These are phyloP conservation scores for Populus hybrid DNA, from an alignment of 441 rosid species.

Conservation along the genomic window DNA sequence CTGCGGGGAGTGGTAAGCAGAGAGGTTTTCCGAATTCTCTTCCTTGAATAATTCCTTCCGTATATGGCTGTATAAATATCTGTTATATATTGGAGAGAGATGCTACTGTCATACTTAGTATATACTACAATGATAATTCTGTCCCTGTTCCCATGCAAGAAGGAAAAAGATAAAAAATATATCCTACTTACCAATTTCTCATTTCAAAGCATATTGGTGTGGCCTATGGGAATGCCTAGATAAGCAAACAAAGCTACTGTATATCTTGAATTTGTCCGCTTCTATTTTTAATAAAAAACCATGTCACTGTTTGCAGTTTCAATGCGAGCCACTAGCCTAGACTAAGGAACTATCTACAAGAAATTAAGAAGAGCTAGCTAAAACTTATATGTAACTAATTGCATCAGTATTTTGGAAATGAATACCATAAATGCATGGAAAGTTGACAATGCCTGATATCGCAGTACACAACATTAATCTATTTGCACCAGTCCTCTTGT, in stretches of 20 bases:
- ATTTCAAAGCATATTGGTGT: not conserved
- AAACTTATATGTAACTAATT: not conserved
- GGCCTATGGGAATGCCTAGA: not conserved
- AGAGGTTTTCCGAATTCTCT: too few relatives aligned
- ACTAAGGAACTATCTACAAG: not conserved
- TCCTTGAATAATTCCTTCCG: too few relatives aligned
- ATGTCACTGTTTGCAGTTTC: not conserved
- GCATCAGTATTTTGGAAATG: not conserved
- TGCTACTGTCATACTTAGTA: not conserved
- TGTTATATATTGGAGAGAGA: not conserved
- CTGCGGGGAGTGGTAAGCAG: too few relatives aligned
- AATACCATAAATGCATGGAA: not conserved
- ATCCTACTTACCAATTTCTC: not conserved
- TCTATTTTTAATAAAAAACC: not conserved
- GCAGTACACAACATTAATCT: not conserved
- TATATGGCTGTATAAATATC: not conserved
- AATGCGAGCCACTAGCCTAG: not conserved
- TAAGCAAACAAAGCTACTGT: not conserved
- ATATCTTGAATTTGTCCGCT: not conserved
- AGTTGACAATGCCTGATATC: not conserved
- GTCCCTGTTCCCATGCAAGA: not conserved
- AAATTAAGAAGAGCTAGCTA: not conserved
- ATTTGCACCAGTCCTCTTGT: slow-evolving; percentile 9
- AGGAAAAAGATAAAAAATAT: too few relatives aligned
- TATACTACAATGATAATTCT: not conserved